Base-by-base conservation (phyloP, 805 yeast species). In the Ogataea nakhonphanomensis region DNA sequence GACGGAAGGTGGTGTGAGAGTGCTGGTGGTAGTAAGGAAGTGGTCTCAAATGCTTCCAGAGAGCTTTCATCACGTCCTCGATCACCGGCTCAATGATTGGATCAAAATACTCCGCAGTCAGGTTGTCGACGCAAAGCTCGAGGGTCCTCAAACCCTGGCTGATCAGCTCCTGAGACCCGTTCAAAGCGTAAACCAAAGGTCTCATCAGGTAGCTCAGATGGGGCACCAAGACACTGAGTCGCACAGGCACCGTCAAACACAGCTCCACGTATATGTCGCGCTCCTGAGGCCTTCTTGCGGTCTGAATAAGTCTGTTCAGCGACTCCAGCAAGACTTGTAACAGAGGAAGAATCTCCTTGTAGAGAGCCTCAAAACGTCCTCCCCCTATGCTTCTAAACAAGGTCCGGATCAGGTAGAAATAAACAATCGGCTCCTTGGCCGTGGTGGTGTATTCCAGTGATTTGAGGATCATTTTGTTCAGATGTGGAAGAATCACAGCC, bases 41-140 rank as follows among this genome's bases (percentile, higher is more conserved):
- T 1, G 99, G 99, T 54, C 81, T 81, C 50, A 93, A 64, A 52
- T 91, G 93, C 46, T 78, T 81, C 91, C 96, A 93, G 25, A 93
- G 69, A 0, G 97, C 95, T 27, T 83, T 81, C 87, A 90, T 85
- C 1, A 95, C 89, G 51, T 93, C 97, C 45, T 86, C 95, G 39
- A 91, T 81, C 2, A 90, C 97, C 0, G 99, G 98, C 56, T 90
- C 97, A 45, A 93, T 81, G 58, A 93, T 90, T 2, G 99, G 98
- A 54, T 93, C 99, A 61, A 93, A 89, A 61, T 90, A 93, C 49
- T 90, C 95, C 0, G 98, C 95, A 0, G 98, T 95, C 45, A 93
- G 64, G 55, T 95, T 93, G 55, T 93, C 99, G 17, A 93, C 96
- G 58, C 99, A 93, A 6, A 93, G 71, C 58, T 93, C 99, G 43